These are phyloP conservation scores for Zasmidium angulare DNA, from an alignment of 2,329 filamentous ascomycete species.

Conservation along the genomic window DNA sequence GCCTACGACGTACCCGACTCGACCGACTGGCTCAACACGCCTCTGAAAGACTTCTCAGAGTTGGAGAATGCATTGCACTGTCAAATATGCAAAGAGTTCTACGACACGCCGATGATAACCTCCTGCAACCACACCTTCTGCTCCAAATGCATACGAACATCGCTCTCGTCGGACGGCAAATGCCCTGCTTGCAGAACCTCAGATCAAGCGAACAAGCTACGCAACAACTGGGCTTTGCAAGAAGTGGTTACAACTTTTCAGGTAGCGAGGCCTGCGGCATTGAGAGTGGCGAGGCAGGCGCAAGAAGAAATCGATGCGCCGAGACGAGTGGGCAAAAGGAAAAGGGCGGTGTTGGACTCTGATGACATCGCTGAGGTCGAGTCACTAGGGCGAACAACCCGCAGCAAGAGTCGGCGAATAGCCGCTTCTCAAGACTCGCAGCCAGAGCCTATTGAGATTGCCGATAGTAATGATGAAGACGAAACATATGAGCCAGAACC, in stretches of 20 bases:
- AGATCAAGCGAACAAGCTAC: slow-evolving; percentile 81
- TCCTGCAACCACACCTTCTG: slow-evolving; percentile 96
- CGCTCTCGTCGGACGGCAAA: slow-evolving; percentile 76
- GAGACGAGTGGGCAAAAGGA: slow-evolving; percentile 52
- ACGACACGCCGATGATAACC: slow-evolving; percentile 89
- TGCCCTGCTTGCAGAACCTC: slow-evolving; percentile 79
- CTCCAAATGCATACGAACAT: slow-evolving; percentile 88
- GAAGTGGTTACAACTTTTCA: slow-evolving; percentile 81
- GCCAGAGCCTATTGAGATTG: slow-evolving; percentile 32
- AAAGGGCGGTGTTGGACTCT: slow-evolving; percentile 38
- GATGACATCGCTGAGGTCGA: slow-evolving; percentile 30
- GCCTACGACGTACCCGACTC: slow-evolving; percentile 63
- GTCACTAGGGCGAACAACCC: slow-evolving; percentile 35
- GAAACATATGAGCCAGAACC: slow-evolving; percentile 33
- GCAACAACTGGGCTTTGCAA: slow-evolving; percentile 80
- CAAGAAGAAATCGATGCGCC: slow-evolving; percentile 24
- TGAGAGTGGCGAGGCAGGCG: slow-evolving; percentile 60
- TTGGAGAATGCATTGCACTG: slow-evolving; percentile 88
- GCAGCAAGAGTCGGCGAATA: slow-evolving; percentile 37
- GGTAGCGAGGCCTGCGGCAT: slow-evolving; percentile 59
- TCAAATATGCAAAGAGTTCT: slow-evolving; percentile 98
- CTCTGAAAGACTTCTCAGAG: slow-evolving; percentile 62
- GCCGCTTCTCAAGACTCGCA: slow-evolving; percentile 32
- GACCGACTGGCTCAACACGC: slow-evolving; percentile 80
- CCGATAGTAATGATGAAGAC: slow-evolving; percentile 43